These are phyloP conservation scores for Talaromyces amestolkiae DNA, from an alignment of 2,329 filamentous ascomycete species.

Conservation along the genomic window DNA sequence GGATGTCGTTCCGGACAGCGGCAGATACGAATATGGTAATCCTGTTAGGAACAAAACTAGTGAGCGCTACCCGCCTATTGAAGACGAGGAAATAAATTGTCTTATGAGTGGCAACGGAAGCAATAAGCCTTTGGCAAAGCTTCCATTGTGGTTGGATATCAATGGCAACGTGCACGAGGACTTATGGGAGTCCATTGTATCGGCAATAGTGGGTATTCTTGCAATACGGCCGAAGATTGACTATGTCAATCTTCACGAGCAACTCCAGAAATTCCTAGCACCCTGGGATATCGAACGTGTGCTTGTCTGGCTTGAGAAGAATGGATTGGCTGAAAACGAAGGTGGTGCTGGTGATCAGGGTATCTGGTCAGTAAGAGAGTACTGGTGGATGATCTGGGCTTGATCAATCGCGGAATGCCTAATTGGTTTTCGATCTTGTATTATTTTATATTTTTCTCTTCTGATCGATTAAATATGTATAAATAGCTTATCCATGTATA, in stretches of 20 bases:
- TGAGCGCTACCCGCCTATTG: not conserved
- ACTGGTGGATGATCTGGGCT: conserved; percentile 44
- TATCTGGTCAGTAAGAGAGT: conserved; percentile 30
- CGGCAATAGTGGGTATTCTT: conserved; percentile 43
- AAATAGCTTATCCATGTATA: not conserved
- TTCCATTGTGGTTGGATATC: conserved; percentile 52
- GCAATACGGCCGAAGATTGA: conserved; percentile 42
- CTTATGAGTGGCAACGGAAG: conserved; percentile 13
- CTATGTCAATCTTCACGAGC: conserved; percentile 34
- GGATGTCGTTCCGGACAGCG: conserved; percentile 36
- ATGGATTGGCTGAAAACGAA: conserved; percentile 26
- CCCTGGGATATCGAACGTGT: conserved; percentile 44
- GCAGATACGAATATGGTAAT: conserved; percentile 42
- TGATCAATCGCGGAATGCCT: not conserved
- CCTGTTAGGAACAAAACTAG: conserved; percentile 29
- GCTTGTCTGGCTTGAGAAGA: conserved; percentile 41
- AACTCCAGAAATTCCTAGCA: conserved; percentile 40
- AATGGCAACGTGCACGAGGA: conserved; percentile 38
- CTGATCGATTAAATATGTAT: not conserved
- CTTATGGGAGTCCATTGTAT: conserved; percentile 45
- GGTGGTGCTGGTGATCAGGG: conserved; percentile 30
- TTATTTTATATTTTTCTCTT: not conserved
- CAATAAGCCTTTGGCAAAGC: conserved; percentile 23
- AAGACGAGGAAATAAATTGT: not conserved
- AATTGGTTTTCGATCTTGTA: not conserved